Base-by-base conservation (phyloP, 2,329 filamentous ascomycete species). In the Septoria linicola region DNA sequence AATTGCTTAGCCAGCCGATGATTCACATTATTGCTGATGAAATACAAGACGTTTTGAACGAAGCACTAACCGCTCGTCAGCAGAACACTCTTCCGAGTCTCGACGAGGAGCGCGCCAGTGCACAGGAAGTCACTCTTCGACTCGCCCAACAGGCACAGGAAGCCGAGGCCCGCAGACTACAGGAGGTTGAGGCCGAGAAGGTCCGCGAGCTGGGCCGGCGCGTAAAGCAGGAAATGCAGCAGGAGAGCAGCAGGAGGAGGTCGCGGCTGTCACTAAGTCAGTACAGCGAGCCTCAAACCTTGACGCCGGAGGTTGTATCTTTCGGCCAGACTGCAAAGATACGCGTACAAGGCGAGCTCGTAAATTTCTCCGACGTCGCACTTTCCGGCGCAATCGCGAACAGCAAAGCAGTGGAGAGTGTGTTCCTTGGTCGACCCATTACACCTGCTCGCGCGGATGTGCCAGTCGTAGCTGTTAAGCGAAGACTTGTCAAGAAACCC, bases 71-170 rank as follows among this genome's bases (percentile, higher is more conserved):
- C 59, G 83, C 84, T 21, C 87, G 87, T 60, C 85, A 87, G 41
- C 81, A 85, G 49, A 81, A 84, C 49, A 81, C 89, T 55, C 74
- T 96, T 13, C 90, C 89, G 1, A 96, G 89, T 25, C 76, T 97
- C 5, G 89, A 95, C 64, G 89, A 95, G 63, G 91, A 97, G 69
- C 82, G 91, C 32, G 89, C 87, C 21, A 83, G 83, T 11, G 89
- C 95, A 56, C 88, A 95, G 71, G 86, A 86, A 17, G 82, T 81
- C 19, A 76, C 88, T 21, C 82, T 82, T 39, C 77, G 78, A 63
- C 71, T 81, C 44, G 86, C 77, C 0, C 72, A 71, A 51, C 62
- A 73, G 45, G 66, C 72, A 17, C 67, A 73, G 49, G 65, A 73
- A 48, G 68, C 72, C 25, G 68, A 76, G 7, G 65, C 66, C 41